Base-by-base conservation (phyloP, 2,329 filamentous ascomycete species). In the Claviceps sp. region DNA sequence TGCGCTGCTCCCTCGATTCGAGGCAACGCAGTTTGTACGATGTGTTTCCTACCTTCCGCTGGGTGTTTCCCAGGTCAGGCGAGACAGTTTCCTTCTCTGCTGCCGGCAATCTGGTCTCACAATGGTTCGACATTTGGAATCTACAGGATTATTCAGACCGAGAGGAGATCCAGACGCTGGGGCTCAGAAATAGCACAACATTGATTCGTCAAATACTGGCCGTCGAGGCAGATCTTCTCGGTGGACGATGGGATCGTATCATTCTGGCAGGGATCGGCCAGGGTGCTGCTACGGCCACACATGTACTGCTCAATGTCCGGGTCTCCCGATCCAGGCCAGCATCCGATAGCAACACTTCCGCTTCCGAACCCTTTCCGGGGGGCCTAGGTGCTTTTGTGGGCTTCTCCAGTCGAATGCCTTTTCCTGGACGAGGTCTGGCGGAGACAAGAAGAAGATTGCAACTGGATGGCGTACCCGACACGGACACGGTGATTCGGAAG, bases 81-180 rank as follows among this genome's bases (percentile, higher is more conserved):
- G 22, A 59, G 39, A 59, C 61, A 50, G 42, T 61, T 48, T 57
- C 61, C 46, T 62, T 65, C 50, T 54, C 50, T 4, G 54, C 51
- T 14, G 56, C 55, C 7, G 2, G 34, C 16, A 26, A 64, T 26
- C 54, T 59, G 7, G 52, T 57, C 52, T 64, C 68, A 8, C 72
- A 75, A 57, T 78, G 74, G 75, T 78, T 77, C 58, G 74, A 78
- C 57, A 66, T 76, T 39, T 73, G 67, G 64, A 70, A 72, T 48
- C 62, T 69, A 0, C 57, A 62, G 17, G 61, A 72, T 52, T 69
- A 72, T 16, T 48, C 62, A 1, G 62, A 70, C n/a, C 58, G 62
- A 16, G 71, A 76, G 54, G 68, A 73, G 3, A 53, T 73, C 4
- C 73, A 76, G 57, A 59, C 59, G 0, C 55, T 61, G 0, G 73